Conservation (phyloP, 2,329 filamentous ascomycete species). For the Colletotrichum karsti region DNA sequence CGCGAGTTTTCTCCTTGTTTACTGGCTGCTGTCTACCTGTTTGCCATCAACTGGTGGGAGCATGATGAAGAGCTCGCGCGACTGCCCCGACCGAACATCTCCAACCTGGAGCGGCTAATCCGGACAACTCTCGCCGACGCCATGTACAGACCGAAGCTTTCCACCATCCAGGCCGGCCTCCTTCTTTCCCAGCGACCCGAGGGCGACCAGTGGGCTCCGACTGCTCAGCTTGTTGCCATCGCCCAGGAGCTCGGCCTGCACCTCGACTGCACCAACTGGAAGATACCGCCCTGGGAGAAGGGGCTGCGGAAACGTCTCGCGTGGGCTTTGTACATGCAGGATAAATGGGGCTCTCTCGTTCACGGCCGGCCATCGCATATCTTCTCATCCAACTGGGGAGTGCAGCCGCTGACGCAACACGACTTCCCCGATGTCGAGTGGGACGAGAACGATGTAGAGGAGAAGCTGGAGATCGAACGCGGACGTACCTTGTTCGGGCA, state of each 20-base stretch:
- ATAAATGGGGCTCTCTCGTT: conserved; percentile 87
- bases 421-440: conserved; percentile 80
- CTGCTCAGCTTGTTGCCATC: conserved; percentile 86
- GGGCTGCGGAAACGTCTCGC: conserved; percentile 85
- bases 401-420: conserved; percentile 68
- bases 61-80: conserved; percentile 72
- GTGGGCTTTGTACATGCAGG: conserved; percentile 94
- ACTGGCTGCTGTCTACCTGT: conserved; percentile 82
- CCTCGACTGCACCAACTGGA: conserved; percentile 87
- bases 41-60: conserved; percentile 91
- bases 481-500: conserved; percentile 77
- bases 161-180: conserved; percentile 80
- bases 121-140: conserved; percentile 78
- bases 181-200: conserved; percentile 79
- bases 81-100: conserved; percentile 75
- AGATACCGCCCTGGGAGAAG: conserved; percentile 88
- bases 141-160: conserved; percentile 83
- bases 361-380: conserved; percentile 87
- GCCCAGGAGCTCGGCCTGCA: conserved; percentile 89
- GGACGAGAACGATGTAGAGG: conserved; percentile 68
- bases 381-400: conserved; percentile 77
- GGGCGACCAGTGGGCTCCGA: conserved; percentile 84
- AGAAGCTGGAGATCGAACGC: conserved; percentile 71
- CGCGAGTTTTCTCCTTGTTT: conserved; percentile 80
- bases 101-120: conserved; percentile 77